A percentile compares a stretch with the other conserved stretches of the same genome.
Evolutionary conservation across 805 yeast species (phyloP).

Genomic region (Saturnispora galanensis): DNA sequence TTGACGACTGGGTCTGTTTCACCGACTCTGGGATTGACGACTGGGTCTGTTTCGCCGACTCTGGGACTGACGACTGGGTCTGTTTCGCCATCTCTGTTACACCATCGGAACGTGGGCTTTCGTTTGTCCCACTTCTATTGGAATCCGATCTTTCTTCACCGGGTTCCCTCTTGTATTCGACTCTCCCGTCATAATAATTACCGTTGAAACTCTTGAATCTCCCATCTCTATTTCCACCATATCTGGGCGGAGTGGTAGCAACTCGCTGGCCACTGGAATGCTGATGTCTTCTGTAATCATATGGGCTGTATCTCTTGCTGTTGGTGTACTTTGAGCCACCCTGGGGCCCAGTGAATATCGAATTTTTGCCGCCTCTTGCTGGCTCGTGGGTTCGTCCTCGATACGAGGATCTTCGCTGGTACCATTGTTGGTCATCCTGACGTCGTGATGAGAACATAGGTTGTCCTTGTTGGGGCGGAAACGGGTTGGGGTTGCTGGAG

Average conservation of each 20-base stretch:
- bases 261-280: no score
- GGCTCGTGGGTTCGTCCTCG: no score
- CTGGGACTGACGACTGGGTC: background rate
- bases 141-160: background rate
- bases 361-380: no score
- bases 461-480: conserved; percentile 21
- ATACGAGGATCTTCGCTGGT: no score
- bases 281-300: conserved; percentile 1
- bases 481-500: conserved; percentile 19
- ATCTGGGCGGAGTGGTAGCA: no score
- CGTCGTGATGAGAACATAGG: conserved; percentile 10
- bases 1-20: background rate
- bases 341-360: no score
- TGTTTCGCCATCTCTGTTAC: background rate
- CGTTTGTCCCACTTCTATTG: background rate
- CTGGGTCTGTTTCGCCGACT: background rate
- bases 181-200: background rate
- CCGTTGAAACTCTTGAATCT: background rate
- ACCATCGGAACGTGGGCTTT: background rate
- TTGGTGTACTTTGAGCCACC: background rate
- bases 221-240: background rate
- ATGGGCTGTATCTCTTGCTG: background rate
- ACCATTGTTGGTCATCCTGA: conserved; percentile 1
- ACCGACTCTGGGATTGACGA: background rate
- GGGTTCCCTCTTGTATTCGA: background rate